Conservation (phyloP, 1,284 basidiomycete genomes). For the Anthracocystis setariae region DNA sequence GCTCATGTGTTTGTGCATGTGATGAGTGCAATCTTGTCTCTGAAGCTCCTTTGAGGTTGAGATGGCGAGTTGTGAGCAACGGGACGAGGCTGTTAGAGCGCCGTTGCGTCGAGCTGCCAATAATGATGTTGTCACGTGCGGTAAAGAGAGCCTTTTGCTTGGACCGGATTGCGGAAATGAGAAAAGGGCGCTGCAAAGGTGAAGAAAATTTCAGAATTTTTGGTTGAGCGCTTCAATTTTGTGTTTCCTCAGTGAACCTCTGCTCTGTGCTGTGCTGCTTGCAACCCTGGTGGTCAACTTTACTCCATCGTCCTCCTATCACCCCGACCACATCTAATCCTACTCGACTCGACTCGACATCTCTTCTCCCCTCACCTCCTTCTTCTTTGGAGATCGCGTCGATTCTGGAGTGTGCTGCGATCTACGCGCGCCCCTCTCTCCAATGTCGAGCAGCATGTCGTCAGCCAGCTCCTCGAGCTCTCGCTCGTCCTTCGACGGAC, state of each 20-base stretch:
- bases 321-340: not conserved
- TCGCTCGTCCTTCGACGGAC: constrained; percentile 43
- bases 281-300: not conserved
- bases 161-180: constrained; percentile 26
- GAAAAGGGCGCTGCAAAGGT: not conserved
- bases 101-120: not conserved
- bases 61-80: too few relatives aligned
- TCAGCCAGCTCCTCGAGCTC: constrained; percentile 50
- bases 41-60: too few relatives aligned
- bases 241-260: not conserved
- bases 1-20: too few relatives aligned
- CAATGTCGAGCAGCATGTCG: constrained; percentile 44
- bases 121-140: not conserved
- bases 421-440: not conserved
- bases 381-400: not conserved
- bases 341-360: too few relatives aligned
- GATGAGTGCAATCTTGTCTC: too few relatives aligned
- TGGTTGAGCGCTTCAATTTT: constrained; percentile 15
- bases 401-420: too few relatives aligned
- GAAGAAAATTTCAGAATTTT: constrained; percentile 45
- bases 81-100: constrained; percentile 6
- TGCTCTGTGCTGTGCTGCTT: not conserved
- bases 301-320: not conserved
- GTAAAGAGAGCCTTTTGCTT: not conserved
- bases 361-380: not conserved